Percentiles rank a stretch among this genome's conserved stretches.
Conservation (phyloP, 1,284 basidiomycete genomes). For the Tausonia pullulans region DNA sequence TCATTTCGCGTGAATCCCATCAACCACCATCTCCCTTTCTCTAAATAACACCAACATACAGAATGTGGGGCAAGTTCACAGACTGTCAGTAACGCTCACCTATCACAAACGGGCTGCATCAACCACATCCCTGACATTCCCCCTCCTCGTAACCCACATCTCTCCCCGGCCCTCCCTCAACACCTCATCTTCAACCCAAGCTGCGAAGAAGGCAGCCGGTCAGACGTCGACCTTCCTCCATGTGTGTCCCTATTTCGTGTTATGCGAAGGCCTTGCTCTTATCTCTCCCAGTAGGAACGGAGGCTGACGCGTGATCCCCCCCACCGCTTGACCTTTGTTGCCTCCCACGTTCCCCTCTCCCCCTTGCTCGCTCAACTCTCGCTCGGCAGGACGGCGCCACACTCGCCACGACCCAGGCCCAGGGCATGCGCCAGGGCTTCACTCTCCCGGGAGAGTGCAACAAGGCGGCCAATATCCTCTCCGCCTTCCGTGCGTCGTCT, state of each 20-base stretch:
- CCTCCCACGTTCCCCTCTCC: not conserved
- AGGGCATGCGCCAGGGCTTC: conserved; percentile 64
- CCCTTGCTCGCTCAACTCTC: not conserved
- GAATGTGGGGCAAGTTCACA: no score
- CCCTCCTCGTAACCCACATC: not conserved
- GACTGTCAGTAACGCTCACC: not conserved
- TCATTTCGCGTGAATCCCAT: no score
- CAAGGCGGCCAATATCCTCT: conserved; percentile 82
- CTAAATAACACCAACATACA: no score
- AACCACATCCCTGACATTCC: not conserved
- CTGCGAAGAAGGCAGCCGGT: conserved; percentile 10
- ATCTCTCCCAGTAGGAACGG: not conserved
- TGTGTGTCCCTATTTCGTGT: not conserved
- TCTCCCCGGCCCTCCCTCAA: not conserved
- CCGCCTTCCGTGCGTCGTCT: conserved; percentile 71
- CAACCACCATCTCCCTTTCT: no score
- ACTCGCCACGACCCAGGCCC: conserved; percentile 1
- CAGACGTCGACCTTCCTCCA: conserved; percentile 7
- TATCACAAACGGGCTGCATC: not conserved
- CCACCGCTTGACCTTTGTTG: not conserved
- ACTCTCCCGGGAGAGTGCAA: conserved; percentile 75
- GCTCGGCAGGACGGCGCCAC: conserved; percentile 6
- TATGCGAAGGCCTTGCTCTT: no score
- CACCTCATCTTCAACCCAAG: not conserved
- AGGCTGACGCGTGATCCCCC: not conserved